phyloP scores from a whole-genome alignment of 1,284 basidiomycete genomes.

The Melampsora americana region DNA sequence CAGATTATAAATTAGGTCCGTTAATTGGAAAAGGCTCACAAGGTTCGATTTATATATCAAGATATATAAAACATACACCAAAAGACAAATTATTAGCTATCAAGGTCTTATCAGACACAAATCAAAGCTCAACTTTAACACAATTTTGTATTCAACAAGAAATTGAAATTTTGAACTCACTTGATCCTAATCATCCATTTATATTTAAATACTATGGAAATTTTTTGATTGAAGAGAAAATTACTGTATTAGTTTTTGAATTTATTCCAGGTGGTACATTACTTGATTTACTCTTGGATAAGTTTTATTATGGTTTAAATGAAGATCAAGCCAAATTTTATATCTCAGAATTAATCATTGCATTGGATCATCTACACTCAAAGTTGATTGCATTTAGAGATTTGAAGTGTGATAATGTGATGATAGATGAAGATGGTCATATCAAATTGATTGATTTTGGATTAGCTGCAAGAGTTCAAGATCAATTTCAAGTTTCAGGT shows the following conservation, averaged over 20 bases:
- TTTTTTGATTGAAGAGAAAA: constrained; percentile 53
- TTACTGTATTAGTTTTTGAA: constrained; percentile 56
- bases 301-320: constrained; percentile 48
- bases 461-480: constrained; percentile 49
- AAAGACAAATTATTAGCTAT: too few relatives aligned
- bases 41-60: too few relatives aligned
- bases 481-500: too few relatives aligned
- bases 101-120: too few relatives aligned
- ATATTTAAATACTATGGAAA: too few relatives aligned
- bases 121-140: too few relatives aligned
- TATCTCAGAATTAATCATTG: constrained; percentile 52
- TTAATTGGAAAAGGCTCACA: too few relatives aligned
- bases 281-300: constrained; percentile 52
- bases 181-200: too few relatives aligned
- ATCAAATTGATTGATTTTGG: constrained; percentile 53
- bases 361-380: constrained; percentile 50
- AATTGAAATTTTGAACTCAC: too few relatives aligned
- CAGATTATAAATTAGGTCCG: too few relatives aligned
- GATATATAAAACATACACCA: too few relatives aligned
- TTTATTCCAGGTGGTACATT: constrained; percentile 57
- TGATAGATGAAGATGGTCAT: constrained; percentile 52
- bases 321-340: constrained; percentile 52
- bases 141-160: too few relatives aligned
- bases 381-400: constrained; percentile 51
- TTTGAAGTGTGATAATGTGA: constrained; percentile 50